Conservation (phyloP, 2,329 filamentous ascomycete species). For the Talaromyces sp. region DNA sequence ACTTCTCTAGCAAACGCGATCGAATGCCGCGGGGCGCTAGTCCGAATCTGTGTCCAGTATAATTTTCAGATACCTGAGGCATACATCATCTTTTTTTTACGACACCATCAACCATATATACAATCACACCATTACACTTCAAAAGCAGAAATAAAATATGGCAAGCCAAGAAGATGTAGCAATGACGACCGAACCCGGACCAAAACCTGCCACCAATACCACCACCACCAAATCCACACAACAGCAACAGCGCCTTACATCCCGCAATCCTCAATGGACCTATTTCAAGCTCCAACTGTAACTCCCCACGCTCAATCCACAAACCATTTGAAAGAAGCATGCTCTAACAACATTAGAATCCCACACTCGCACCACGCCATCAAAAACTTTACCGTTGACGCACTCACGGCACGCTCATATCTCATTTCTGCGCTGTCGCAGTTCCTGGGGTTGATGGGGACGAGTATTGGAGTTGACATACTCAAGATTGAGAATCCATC, state of each 20-base stretch:
- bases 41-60: background rate
- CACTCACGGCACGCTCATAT: conserved; percentile 46
- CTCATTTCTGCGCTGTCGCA: conserved; percentile 46
- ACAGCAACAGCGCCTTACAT: conserved; percentile 30
- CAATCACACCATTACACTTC: background rate
- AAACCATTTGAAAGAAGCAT: too few species aligned
- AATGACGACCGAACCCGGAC: background rate
- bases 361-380: conserved; percentile 25
- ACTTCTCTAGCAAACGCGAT: background rate
- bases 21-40: background rate
- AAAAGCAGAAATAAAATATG: background rate
- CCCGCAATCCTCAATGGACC: conserved; percentile 43
- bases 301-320: background rate
- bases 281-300: conserved; percentile 44
- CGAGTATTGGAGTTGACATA: conserved; percentile 47
- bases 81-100: background rate
- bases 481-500: conserved; percentile 34
- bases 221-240: conserved; percentile 13
- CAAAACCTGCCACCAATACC: background rate
- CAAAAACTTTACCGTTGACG: conserved; percentile 31
- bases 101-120: too few species aligned
- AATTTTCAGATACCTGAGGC: background rate
- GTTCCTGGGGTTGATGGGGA: conserved; percentile 47
- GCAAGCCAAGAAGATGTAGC: background rate
- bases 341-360: conserved; percentile 21